Evolutionary conservation across 176 grass and related monocot species (phyloP).

Genomic region (Aechmea fasciata): DNA sequence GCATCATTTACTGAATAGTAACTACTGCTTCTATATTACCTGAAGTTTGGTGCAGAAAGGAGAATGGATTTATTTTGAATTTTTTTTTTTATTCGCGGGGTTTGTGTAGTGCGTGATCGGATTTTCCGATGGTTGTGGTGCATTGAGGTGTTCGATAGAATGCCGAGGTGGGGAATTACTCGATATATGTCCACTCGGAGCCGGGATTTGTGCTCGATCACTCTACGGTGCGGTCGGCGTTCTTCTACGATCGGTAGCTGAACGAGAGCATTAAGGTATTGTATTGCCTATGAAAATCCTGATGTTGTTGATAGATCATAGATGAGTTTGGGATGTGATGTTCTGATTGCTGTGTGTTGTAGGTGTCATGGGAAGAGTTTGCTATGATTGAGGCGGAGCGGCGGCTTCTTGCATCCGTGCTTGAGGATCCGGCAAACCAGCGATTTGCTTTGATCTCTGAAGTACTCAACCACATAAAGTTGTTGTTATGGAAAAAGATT

Average conservation of each 20-base stretch:
- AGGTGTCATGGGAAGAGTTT: too few relatives aligned
- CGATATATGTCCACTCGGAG: constrained; percentile 89
- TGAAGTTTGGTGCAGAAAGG: background rate
- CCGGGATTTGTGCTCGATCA: constrained; percentile 70
- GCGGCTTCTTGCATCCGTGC: too few relatives aligned
- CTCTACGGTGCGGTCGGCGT: constrained; percentile 58
- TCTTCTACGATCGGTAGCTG: constrained; percentile 68
- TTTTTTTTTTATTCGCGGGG: constrained; percentile 4
- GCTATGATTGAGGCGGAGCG: too few relatives aligned
- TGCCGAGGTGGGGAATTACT: constrained; percentile 59
- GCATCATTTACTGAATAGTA: constrained; percentile 4
- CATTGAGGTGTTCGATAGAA: constrained; percentile 37
- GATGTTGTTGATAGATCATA: background rate
- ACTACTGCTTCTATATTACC: background rate
- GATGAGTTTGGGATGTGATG: constrained; percentile 10
- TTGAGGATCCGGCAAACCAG: too few relatives aligned
- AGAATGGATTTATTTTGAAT: background rate
- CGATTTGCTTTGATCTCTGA: too few relatives aligned
- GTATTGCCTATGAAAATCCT: background rate
- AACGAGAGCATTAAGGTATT: constrained; percentile 61
- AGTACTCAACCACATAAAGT: too few relatives aligned
- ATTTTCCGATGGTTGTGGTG: background rate
- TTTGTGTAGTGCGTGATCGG: too few relatives aligned
- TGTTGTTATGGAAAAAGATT: too few relatives aligned
- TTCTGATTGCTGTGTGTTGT: too few relatives aligned